Evolutionary conservation across 2,329 filamentous ascomycete species (phyloP), one percentile per base, ranked within the genome.

Genomic region (Didymellaceae sp.): DNA sequence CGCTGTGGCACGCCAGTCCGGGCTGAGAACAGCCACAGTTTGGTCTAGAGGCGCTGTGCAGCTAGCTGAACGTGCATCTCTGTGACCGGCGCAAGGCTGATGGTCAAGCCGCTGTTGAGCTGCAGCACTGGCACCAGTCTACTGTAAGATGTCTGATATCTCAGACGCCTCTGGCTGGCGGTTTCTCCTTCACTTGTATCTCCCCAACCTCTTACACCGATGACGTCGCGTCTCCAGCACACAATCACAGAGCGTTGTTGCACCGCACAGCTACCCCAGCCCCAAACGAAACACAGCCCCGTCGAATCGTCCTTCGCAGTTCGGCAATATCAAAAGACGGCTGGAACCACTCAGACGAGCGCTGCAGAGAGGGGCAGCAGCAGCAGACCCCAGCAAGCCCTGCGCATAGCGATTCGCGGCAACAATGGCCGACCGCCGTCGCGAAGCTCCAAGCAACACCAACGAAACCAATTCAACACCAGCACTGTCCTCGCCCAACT

Each of bases 361-460:
- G 42, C 41, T 41, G 47, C 46, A 45, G 24, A 17, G 37, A 45
- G 34, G 34, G 34, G 41, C 30, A 51, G 38, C 48, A 52, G 48
- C 37, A 32, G 42, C 32, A 42, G 25, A 31, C 13, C 35, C 35
- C 37, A 37, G 40, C 40, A 35, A 42, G 37, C 48, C 42, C 37
- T 45, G 26, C 42, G 18, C 25, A 33, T 31, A 43, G 13, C 24
- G 24, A 37, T 14, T 42, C 42, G 48, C 38, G 42, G 51, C 28
- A 55, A 49, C 32, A 42, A 72, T 71, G 67, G 61, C 62, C 45
- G 69, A 71, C 52, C 63, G 58, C 30, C 66, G 63, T 42, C 54
- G 57, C 34, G 62, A 70, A 45, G 45, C 62, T 25, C 57, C 63
- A 2, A 65, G 67, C 39, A 49, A 63, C 35, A 65, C 66, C 45